phyloP scores from a whole-genome alignment of 495 filamentous ascomycete species.

The Hapsidospora chrysogenum region DNA sequence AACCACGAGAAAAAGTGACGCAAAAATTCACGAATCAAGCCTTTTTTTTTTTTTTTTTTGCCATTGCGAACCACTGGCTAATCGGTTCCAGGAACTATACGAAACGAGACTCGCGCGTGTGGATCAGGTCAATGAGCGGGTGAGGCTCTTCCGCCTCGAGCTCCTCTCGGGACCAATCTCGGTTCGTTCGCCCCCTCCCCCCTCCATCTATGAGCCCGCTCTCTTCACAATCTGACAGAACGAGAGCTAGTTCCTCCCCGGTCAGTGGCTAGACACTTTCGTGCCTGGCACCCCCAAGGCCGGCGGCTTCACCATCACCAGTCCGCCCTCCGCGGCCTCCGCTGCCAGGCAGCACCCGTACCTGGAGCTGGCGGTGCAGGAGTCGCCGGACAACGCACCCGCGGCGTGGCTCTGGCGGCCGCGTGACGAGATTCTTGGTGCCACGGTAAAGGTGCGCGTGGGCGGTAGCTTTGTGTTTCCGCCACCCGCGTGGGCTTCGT shows the following conservation, averaged over 20 bases:
- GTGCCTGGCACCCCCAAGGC: constrained; percentile 47
- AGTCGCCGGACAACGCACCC: constrained; percentile 45
- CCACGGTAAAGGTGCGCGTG: constrained; percentile 46
- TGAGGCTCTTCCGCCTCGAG: constrained; percentile 33
- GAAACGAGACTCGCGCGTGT: constrained; percentile 29
- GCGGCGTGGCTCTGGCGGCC: constrained; percentile 63
- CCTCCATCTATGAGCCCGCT: constrained; percentile 4
- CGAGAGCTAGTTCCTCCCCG: constrained; percentile 47
- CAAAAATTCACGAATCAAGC: background rate
- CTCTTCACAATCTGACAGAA: background rate
- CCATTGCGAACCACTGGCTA: background rate
- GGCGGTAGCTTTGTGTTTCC: constrained; percentile 75
- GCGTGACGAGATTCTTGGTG: constrained; percentile 33
- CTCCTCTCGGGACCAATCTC: constrained; percentile 9
- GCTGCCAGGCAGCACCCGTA: constrained; percentile 20
- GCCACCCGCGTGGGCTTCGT: constrained; percentile 25
- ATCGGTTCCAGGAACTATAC: constrained; percentile 22
- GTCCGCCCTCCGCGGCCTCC: constrained; percentile 35
- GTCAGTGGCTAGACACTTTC: constrained; percentile 85
- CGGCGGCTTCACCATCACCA: constrained; percentile 82
- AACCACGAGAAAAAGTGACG: constrained; percentile 43
- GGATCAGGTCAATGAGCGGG: constrained; percentile 25
- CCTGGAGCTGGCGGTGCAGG: constrained; percentile 61
- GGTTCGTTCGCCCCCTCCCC: constrained; percentile 5
- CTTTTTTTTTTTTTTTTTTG: background rate